These are phyloP conservation scores for Trichoderma sp. DNA, from an alignment of 2,329 filamentous ascomycete species.

Conservation along the genomic window DNA sequence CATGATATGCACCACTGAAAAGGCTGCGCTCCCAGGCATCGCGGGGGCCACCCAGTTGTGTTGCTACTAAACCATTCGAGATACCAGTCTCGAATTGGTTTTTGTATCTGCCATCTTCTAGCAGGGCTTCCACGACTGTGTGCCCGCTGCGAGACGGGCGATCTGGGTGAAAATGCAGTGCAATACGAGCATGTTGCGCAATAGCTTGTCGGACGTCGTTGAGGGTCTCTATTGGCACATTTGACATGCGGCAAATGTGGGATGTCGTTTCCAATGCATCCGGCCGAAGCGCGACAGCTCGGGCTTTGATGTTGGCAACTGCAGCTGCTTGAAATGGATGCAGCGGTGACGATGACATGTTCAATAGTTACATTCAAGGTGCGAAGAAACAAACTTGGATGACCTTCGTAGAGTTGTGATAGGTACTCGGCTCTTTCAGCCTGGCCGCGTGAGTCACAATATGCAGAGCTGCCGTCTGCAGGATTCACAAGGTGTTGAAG, in stretches of 20 bases:
- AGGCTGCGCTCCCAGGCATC: slow-evolving; percentile 26
- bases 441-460: slow-evolving; percentile 2
- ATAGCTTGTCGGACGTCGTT: slow-evolving; percentile 1
- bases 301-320: slow-evolving; percentile 17
- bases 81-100: slow-evolving; percentile 30
- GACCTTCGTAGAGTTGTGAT: not conserved
- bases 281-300: not conserved
- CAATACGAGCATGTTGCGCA: slow-evolving; percentile 25
- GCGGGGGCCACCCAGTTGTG: slow-evolving; percentile 20
- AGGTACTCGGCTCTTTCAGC: not conserved
- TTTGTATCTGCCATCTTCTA: slow-evolving; percentile 27
- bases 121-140: slow-evolving; percentile 25
- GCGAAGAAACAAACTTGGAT: not conserved
- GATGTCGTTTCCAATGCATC: slow-evolving; percentile 3
- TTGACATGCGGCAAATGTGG: slow-evolving; percentile 22
- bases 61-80: slow-evolving; percentile 29
- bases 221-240: slow-evolving; percentile 1
- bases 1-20: slow-evolving; percentile 23
- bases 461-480: not conserved
- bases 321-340: slow-evolving; percentile 15
- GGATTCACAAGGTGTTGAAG: not conserved
- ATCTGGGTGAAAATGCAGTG: slow-evolving; percentile 30
- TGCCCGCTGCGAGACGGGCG: slow-evolving; percentile 24
- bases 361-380: not conserved
- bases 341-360: slow-evolving; percentile 1